These are phyloP conservation scores for Trametes polyzona DNA, from an alignment of 1,284 basidiomycete species.

Conservation along the genomic window DNA sequence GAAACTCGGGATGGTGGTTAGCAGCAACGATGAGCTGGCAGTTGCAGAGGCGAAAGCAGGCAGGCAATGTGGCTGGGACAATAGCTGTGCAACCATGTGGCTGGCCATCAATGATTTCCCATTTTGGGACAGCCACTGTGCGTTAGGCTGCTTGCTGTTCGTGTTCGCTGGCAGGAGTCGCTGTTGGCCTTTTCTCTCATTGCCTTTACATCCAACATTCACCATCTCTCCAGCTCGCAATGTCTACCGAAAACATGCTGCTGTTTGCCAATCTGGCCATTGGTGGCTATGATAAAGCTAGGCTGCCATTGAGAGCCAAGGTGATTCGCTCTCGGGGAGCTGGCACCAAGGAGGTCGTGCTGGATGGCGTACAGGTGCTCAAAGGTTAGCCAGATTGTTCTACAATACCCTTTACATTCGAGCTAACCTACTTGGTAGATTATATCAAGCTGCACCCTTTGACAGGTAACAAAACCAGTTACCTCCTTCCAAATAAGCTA, in stretches of 20 bases:
- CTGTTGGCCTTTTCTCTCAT: neutral
- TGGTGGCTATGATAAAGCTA: neutral
- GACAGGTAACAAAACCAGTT: neutral
- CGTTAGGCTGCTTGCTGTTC: too few species aligned
- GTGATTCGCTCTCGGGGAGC: neutral
- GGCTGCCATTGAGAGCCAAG: neutral
- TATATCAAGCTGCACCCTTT: neutral
- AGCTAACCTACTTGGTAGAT: neutral
- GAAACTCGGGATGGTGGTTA: neutral
- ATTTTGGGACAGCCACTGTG: neutral
- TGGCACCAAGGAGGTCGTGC: neutral
- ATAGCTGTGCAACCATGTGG: neutral
- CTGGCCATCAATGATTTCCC: neutral
- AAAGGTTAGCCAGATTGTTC: neutral
- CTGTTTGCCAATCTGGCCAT: neutral
- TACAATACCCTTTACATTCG: neutral
- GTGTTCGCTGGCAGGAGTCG: neutral
- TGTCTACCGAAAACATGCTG: neutral
- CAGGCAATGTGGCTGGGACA: neutral
- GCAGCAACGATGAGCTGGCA: neutral
- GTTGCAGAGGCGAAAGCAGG: neutral
- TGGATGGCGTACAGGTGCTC: neutral
- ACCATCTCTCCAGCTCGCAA: neutral
- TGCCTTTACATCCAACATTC: neutral
- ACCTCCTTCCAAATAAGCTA: neutral